These are phyloP conservation scores for Grifola frondosa DNA, from an alignment of 1,284 basidiomycete species.

Conservation along the genomic window DNA sequence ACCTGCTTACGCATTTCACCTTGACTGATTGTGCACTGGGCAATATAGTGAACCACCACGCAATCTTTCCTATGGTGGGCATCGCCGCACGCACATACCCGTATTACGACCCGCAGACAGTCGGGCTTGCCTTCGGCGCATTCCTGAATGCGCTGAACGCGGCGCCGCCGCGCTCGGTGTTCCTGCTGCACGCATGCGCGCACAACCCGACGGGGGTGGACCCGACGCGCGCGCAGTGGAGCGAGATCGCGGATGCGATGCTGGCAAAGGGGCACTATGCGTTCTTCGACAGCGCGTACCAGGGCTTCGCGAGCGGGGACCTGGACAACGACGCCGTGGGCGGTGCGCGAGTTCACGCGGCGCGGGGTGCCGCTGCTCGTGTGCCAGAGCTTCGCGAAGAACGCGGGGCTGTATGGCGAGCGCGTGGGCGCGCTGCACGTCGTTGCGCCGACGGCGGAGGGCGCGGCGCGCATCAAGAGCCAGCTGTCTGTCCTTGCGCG, in stretches of 20 bases:
- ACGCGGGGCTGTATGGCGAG: constrained; percentile 92
- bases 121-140: constrained; percentile 82
- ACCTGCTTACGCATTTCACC: constrained; percentile 6
- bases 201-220: constrained; percentile 98
- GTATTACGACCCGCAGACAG: constrained; percentile 90
- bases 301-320: constrained; percentile 89
- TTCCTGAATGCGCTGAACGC: constrained; percentile 66
- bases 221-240: constrained; percentile 89
- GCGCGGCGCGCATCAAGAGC: constrained; percentile 73
- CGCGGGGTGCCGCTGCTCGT: constrained; percentile 78
- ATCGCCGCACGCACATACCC: constrained; percentile 81
- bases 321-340: constrained; percentile 75
- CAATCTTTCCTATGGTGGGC: constrained; percentile 84
- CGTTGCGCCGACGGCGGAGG: constrained; percentile 59
- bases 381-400: constrained; percentile 96
- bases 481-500: constrained; percentile 88
- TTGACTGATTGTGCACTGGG: constrained; percentile 5
- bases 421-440: constrained; percentile 86
- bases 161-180: constrained; percentile 76
- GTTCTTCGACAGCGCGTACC: constrained; percentile 96
- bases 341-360: constrained; percentile 76
- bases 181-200: constrained; percentile 91
- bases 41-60: constrained; percentile 80
- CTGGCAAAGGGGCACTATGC: constrained; percentile 79
- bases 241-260: constrained; percentile 75